Percentiles rank a stretch among this genome's conserved stretches.
These are phyloP conservation scores for Pseudonectria foliicola DNA, from an alignment of 2,329 filamentous ascomycete genomes.

Conservation along the genomic window DNA sequence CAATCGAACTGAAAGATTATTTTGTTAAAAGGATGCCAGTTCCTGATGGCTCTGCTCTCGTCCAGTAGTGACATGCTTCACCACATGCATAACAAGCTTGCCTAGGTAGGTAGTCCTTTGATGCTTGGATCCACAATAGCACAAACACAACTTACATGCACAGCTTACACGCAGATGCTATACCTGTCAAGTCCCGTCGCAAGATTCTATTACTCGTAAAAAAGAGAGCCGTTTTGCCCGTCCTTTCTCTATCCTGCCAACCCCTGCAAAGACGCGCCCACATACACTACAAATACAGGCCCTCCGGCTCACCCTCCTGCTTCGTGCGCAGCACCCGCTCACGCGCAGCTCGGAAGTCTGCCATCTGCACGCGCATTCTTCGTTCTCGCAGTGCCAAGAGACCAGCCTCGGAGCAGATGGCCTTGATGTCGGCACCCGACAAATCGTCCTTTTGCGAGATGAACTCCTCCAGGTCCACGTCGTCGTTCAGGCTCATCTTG, in stretches of 20 bases:
- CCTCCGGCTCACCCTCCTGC: slow-evolving; percentile 96
- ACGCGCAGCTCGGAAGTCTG: slow-evolving; percentile 86
- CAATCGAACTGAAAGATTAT: too few species aligned
- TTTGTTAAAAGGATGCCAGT: too few species aligned
- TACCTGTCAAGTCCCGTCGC: too few species aligned
- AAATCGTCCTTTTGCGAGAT: slow-evolving; percentile 98
- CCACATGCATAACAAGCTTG: too few species aligned
- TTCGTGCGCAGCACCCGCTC: slow-evolving; percentile 97
- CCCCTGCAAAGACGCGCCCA: slow-evolving; percentile 9
- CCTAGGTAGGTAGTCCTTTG: too few species aligned
- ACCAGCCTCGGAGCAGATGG: slow-evolving; percentile 95
- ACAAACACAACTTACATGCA: too few species aligned
- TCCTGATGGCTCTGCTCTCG: too few species aligned
- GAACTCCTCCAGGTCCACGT: slow-evolving; percentile 98
- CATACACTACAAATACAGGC: slow-evolving; percentile 80
- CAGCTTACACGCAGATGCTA: too few species aligned
- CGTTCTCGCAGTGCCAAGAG: slow-evolving; percentile 89
- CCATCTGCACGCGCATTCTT: slow-evolving; percentile 98
- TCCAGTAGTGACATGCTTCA: too few species aligned
- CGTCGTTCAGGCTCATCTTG: slow-evolving; percentile 94
- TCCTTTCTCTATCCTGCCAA: slow-evolving; percentile 13
- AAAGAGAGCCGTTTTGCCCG: neutral
- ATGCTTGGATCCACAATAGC: too few species aligned
- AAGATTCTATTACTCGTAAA: neutral
- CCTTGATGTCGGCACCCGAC: slow-evolving; percentile 96